Conservation (phyloP, 495 filamentous ascomycete species). For the Penicillium salamii region DNA sequence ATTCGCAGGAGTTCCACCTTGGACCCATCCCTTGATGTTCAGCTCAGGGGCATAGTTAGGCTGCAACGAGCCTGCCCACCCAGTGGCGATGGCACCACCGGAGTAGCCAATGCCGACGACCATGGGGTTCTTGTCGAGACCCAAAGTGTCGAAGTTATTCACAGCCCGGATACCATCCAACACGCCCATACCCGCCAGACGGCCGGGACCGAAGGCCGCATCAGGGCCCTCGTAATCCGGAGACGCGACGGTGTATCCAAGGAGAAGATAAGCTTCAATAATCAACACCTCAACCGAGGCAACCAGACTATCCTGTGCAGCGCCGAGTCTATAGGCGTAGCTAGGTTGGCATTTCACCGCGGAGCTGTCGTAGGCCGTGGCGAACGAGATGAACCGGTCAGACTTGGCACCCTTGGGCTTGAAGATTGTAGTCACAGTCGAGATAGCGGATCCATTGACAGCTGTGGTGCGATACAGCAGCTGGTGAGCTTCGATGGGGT, state of each 20-base stretch:
- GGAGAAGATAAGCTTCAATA: conserved; percentile 23
- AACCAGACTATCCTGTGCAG: conserved; percentile 26
- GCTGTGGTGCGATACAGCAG: conserved; percentile 30
- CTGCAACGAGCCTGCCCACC: conserved; percentile 52
- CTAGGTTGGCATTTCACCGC: conserved; percentile 30
- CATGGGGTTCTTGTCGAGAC: conserved; percentile 21
- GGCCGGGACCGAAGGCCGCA: conserved; percentile 29
- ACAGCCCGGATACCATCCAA: conserved; percentile 37
- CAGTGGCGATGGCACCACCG: conserved; percentile 53
- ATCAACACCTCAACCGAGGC: conserved; percentile 27
- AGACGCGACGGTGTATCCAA: conserved; percentile 32
- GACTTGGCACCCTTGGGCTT: conserved; percentile 24
- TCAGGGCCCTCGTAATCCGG: conserved; percentile 37
- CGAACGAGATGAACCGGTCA: conserved; percentile 34
- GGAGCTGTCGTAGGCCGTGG: conserved; percentile 35
- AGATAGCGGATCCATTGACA: conserved; percentile 32
- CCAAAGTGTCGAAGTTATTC: conserved; percentile 20
- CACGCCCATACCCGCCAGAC: conserved; percentile 31
- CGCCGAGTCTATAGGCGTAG: conserved; percentile 29
- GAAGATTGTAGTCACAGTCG: conserved; percentile 36
- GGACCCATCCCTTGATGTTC: conserved; percentile 43
- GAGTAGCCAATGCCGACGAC: conserved; percentile 49
- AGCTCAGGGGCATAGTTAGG: conserved; percentile 53
- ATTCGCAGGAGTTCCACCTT: conserved; percentile 46
- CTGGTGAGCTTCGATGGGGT: conserved; percentile 28